These are phyloP conservation scores for Sporothrix pseudoabietina DNA, from an alignment of 2,329 filamentous ascomycete species.

Conservation along the genomic window DNA sequence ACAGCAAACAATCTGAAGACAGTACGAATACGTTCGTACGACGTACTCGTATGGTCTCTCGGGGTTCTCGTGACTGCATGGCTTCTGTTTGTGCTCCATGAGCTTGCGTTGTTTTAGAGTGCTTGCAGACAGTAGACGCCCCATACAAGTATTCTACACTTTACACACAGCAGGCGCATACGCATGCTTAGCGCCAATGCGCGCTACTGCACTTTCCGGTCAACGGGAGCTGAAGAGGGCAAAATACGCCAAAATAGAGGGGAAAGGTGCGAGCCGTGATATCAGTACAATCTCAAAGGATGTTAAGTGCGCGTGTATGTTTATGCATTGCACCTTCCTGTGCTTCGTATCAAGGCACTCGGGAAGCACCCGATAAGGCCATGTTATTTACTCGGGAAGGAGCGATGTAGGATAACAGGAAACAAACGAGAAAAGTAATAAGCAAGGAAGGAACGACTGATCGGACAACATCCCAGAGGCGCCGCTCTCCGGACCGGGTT, in stretches of 20 bases:
- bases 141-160: background rate
- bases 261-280: background rate
- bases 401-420: background rate
- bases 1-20: background rate
- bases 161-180: background rate
- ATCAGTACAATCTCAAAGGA: background rate
- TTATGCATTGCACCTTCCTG: background rate
- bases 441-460: background rate
- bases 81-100: background rate
- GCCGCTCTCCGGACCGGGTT: background rate
- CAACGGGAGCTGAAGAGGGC: slow-evolving; percentile 21
- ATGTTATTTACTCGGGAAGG: background rate
- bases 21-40: background rate
- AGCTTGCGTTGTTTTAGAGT: background rate
- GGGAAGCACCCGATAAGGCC: background rate
- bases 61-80: too few species aligned
- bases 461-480: background rate
- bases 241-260: background rate
- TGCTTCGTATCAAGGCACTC: background rate
- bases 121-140: too few species aligned
- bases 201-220: slow-evolving; percentile 14
- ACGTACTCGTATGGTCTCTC: background rate
- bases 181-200: slow-evolving; percentile 1
- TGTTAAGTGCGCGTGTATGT: background rate
- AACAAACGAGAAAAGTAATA: background rate